Base-by-base conservation (phyloP, 1,284 basidiomycete genomes). In the Coniferiporia sulphurascens region DNA sequence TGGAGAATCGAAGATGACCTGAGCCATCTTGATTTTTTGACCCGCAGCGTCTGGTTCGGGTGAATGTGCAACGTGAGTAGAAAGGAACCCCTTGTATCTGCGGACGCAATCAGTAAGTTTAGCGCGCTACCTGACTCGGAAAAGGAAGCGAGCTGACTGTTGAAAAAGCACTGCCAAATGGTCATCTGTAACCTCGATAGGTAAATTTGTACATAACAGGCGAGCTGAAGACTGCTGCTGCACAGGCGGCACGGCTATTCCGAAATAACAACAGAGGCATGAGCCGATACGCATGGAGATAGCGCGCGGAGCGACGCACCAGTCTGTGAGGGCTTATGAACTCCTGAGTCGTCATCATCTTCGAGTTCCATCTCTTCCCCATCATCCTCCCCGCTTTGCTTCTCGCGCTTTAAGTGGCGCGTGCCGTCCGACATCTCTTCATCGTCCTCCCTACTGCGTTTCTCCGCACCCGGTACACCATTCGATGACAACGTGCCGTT, bases 311-410 rank as follows among this genome's bases (percentile, higher is more conserved):
- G 4, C 19, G 19, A 41, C 15, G 34, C 52, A 58, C 44, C 57
- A 64, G 62, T 55, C 35, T 46, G 52, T 36, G 17, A 50, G 57
- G 67, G 71, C 57, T 70, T 71, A 63, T 73, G 62, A 38, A 64
- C 54, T 35, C 62, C 66, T 27, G 59, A 62, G 55, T 89, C 87
- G 38, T 90, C 88, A 52, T 91, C 86, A 50, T 91, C 86, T 62
- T 91, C 88, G 67, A 93, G 89, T 71, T 92, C 89, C 85, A 91
- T 91, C 70, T 91, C 92, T 68, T 89, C 89, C 22, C 63, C 67
- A 62, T 85, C 88, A 41, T 76, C 76, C 48, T 85, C 84, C 52
- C 82, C 84, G 55, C 86, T 83, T 44, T 78, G 74, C 66, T 83
- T 89, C 70, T 90, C 90, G 62, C 86, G 82, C 70, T 91, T 91